Percentiles rank a stretch among this genome's conserved stretches.
phyloP scores from a whole-genome alignment of 345 rosid species.

The Acer yangbiense region DNA sequence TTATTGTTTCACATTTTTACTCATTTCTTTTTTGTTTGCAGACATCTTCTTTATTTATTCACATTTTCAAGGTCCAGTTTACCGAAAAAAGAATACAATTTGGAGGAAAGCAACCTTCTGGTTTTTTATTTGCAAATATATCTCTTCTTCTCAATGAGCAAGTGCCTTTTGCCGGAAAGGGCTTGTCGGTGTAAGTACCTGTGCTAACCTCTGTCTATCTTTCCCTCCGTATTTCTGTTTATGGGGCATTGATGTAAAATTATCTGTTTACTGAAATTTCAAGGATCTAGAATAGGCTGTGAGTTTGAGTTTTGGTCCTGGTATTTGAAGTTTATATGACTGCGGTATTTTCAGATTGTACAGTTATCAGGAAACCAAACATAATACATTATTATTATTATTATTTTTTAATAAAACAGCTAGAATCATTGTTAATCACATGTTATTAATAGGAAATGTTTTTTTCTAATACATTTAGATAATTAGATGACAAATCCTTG shows the following conservation, averaged over 20 bases:
- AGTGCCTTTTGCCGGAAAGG: conserved; percentile 73
- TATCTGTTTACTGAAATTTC: background rate
- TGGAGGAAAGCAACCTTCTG: conserved; percentile 82
- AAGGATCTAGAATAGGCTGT: background rate
- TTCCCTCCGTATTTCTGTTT: background rate
- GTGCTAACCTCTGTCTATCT: conserved; percentile 14
- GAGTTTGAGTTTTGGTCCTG: background rate
- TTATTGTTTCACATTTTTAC: background rate
- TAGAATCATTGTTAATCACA: background rate
- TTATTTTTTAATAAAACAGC: background rate
- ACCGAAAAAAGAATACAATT: conserved; percentile 63
- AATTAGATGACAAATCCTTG: background rate
- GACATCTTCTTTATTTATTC: conserved; percentile 89
- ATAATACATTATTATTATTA: background rate
- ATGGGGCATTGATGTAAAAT: background rate
- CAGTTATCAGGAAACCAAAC: background rate
- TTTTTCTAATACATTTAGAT: background rate
- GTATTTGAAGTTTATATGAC: background rate
- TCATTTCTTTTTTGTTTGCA: conserved; percentile 39
- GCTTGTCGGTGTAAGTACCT: conserved; percentile 73
- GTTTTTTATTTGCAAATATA: conserved; percentile 59
- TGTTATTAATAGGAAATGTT: background rate
- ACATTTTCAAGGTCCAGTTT: conserved; percentile 81
- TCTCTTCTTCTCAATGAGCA: conserved; percentile 78
- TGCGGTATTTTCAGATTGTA: background rate